These are phyloP conservation scores for Botrytis fragariae DNA, from an alignment of 2,329 filamentous ascomycete species.

Conservation along the genomic window DNA sequence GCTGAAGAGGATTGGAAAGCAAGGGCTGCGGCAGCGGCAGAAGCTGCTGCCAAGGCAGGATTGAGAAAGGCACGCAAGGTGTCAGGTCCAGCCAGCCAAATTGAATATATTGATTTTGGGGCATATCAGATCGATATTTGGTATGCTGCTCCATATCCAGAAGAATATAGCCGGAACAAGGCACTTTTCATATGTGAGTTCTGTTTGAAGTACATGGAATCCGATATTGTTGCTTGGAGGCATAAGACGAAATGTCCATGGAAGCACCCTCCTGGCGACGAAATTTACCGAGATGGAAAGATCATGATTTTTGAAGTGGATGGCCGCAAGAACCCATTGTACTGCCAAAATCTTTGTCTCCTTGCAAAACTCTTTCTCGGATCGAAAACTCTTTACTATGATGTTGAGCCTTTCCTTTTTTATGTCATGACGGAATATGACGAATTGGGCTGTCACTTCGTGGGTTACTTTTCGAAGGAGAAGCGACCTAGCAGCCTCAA, in stretches of 20 bases:
- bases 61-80: constrained; percentile 69
- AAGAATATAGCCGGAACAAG: constrained; percentile 95
- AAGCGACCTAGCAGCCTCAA: constrained; percentile 93
- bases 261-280: constrained; percentile 94
- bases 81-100: constrained; percentile 87
- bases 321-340: constrained; percentile 94
- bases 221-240: constrained; percentile 95
- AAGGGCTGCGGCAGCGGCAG: constrained; percentile 61
- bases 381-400: constrained; percentile 97
- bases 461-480: constrained; percentile 99
- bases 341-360: constrained; percentile 95
- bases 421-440: constrained; percentile 96
- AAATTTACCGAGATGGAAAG: constrained; percentile 90
- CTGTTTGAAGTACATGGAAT: constrained; percentile 99
- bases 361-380: constrained; percentile 97
- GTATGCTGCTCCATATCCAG: constrained; percentile 97
- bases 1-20: constrained; percentile 90
- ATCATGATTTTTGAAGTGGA: constrained; percentile 98
- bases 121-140: constrained; percentile 98
- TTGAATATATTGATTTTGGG: constrained; percentile 98
- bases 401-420: constrained; percentile 95
- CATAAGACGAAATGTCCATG: constrained; percentile 96
- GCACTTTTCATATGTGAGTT: constrained; percentile 99
- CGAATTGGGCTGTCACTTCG: constrained; percentile 88
- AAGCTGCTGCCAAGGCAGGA: constrained; percentile 63